phyloP scores from a whole-genome alignment of 306 rosid genomes.

The Prunus salicina region DNA sequence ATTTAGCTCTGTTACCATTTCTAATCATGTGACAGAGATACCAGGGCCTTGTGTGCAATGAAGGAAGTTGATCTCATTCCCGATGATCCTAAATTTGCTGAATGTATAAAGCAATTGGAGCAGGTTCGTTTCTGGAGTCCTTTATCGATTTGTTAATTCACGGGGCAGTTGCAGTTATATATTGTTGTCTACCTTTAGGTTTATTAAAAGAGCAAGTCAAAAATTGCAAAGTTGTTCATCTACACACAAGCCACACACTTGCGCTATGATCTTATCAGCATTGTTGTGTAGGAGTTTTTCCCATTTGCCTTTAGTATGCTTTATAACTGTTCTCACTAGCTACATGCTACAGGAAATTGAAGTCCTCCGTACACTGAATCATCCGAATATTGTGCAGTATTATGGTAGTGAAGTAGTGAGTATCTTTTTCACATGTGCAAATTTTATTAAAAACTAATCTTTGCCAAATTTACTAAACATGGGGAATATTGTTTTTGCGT shows the following conservation, averaged over 20 bases:
- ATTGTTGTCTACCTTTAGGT: not conserved
- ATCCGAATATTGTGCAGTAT: slow-evolving; percentile 82
- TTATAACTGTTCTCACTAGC: slow-evolving; percentile 15
- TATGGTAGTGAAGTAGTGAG: slow-evolving; percentile 84
- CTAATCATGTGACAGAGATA: slow-evolving; percentile 48
- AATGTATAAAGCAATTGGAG: slow-evolving; percentile 73
- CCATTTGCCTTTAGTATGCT: not conserved
- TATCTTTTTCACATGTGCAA: slow-evolving; percentile 20
- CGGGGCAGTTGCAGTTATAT: not conserved
- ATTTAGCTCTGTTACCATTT: not conserved
- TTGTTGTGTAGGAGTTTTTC: not conserved
- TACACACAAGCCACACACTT: not conserved
- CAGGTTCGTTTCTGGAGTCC: slow-evolving; percentile 53
- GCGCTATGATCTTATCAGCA: too few relatives aligned
- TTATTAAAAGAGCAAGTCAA: too few relatives aligned
- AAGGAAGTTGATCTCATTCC: slow-evolving; percentile 88
- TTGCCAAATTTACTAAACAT: not conserved
- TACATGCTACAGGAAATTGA: slow-evolving; percentile 63
- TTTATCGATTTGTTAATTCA: not conserved
- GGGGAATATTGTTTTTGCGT: not conserved
- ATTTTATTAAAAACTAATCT: not conserved
- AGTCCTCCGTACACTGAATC: slow-evolving; percentile 68
- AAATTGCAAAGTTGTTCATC: not conserved
- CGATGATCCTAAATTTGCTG: slow-evolving; percentile 82
- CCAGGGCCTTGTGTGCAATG: slow-evolving; percentile 92